A percentile compares a stretch with the other conserved stretches of the same genome.
Conservation (phyloP, 176 grass and related monocot genomes). For the Eleusine coracana region DNA sequence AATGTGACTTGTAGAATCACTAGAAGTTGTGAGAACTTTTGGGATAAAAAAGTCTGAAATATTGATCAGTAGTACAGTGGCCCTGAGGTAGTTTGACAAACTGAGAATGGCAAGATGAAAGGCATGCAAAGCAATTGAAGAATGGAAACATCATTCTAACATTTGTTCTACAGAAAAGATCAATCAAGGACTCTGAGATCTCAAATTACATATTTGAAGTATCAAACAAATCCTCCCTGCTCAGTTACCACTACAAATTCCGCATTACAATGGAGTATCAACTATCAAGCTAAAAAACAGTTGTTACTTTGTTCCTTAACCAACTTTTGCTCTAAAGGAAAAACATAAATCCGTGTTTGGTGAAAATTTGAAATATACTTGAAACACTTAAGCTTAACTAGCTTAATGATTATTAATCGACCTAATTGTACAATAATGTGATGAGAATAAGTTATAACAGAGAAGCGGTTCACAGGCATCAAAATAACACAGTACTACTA, state of each 20-base stretch:
- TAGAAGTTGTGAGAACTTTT: neutral
- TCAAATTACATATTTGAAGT: neutral
- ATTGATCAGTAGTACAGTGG: neutral
- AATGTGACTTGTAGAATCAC: neutral
- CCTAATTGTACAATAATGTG: neutral
- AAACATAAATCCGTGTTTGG: neutral
- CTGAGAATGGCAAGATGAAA: conserved; percentile 15
- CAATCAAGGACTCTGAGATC: neutral
- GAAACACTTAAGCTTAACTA: neutral
- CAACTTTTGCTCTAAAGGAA: neutral
- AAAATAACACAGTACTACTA: conserved; percentile 27
- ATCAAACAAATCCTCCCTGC: neutral
- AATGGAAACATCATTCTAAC: neutral
- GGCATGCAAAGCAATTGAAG: neutral
- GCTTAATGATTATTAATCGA: neutral
- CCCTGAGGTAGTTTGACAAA: neutral
- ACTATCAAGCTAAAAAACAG: conserved; percentile 1
- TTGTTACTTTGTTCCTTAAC: neutral
- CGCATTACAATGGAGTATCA: neutral
- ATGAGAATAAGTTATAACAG: conserved; percentile 17
- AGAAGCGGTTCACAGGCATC: conserved; percentile 6
- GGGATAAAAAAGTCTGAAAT: neutral
- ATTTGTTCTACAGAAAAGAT: neutral
- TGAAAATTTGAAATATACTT: neutral
- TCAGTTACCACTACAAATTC: conserved; percentile 14